Percentiles rank a stretch among this genome's conserved stretches.
Evolutionary conservation across 352 stramenopile species (phyloP).

Genomic region (Phytophthora hibernalis): DNA sequence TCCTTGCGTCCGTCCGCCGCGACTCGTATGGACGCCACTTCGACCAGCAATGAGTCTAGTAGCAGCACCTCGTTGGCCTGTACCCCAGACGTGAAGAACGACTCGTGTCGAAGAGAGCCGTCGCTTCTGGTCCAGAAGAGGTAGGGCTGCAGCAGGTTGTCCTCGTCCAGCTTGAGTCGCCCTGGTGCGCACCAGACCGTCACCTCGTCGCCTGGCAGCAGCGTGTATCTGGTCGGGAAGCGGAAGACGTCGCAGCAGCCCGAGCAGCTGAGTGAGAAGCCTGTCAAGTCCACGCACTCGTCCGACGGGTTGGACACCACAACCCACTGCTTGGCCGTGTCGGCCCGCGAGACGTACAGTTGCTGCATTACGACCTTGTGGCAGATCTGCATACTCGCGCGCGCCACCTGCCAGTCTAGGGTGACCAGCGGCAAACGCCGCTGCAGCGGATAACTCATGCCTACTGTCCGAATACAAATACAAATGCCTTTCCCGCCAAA

Average conservation of each 20-base stretch:
- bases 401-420: constrained; percentile 75
- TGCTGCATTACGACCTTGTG: constrained; percentile 88
- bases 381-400: constrained; percentile 85
- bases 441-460: constrained; percentile 72
- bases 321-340: constrained; percentile 80
- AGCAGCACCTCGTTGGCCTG: constrained; percentile 74
- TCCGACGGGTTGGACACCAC: constrained; percentile 87
- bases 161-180: constrained; percentile 68
- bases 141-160: constrained; percentile 82
- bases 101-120: constrained; percentile 61
- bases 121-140: constrained; percentile 80
- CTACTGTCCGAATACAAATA: neutral
- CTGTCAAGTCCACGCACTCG: constrained; percentile 71
- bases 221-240: constrained; percentile 74
- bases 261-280: constrained; percentile 61
- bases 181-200: constrained; percentile 81
- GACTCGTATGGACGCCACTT: constrained; percentile 82
- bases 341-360: constrained; percentile 82
- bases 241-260: constrained; percentile 59
- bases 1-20: constrained; percentile 68
- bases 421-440: constrained; percentile 65
- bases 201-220: constrained; percentile 80
- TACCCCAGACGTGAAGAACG: constrained; percentile 57
- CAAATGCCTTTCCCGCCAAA: constrained; percentile 36
- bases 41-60: constrained; percentile 75